phyloP scores from a whole-genome alignment of 345 rosid species.

The Gossypium anomalum region DNA sequence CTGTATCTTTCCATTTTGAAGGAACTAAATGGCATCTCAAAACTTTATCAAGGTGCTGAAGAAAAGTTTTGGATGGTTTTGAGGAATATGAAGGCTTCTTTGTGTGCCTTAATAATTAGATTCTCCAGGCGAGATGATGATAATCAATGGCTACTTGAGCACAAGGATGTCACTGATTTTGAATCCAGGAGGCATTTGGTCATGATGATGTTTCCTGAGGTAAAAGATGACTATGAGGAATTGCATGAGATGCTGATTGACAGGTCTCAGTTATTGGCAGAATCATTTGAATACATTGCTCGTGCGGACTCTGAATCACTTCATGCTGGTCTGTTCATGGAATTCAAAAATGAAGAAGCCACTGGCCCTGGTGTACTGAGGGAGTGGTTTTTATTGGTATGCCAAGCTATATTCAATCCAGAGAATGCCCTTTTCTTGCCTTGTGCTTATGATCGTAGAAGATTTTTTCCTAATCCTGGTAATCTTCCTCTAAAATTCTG shows the following conservation, averaged over 20 bases:
- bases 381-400: conserved; percentile 89
- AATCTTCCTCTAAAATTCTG: conserved; percentile 21
- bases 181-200: conserved; percentile 79
- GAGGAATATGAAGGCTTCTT: conserved; percentile 37
- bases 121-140: conserved; percentile 66
- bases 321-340: conserved; percentile 76
- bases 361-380: conserved; percentile 93
- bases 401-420: conserved; percentile 66
- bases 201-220: conserved; percentile 83
- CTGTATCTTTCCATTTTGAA: conserved; percentile 70
- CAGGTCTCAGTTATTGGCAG: conserved; percentile 71
- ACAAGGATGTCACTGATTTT: conserved; percentile 71
- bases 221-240: conserved; percentile 82
- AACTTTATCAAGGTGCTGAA: conserved; percentile 52
- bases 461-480: conserved; percentile 94
- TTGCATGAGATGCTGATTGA: conserved; percentile 95
- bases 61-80: conserved; percentile 44
- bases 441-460: conserved; percentile 72
- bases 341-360: conserved; percentile 95
- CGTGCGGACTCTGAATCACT: conserved; percentile 54
- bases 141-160: conserved; percentile 73
- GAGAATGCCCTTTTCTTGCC: conserved; percentile 69
- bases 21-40: conserved; percentile 57
- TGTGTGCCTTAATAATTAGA: conserved; percentile 50
- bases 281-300: conserved; percentile 74